Evolutionary conservation across 352 stramenopile species (phyloP).

Genomic region (Globisporangium spinosum): DNA sequence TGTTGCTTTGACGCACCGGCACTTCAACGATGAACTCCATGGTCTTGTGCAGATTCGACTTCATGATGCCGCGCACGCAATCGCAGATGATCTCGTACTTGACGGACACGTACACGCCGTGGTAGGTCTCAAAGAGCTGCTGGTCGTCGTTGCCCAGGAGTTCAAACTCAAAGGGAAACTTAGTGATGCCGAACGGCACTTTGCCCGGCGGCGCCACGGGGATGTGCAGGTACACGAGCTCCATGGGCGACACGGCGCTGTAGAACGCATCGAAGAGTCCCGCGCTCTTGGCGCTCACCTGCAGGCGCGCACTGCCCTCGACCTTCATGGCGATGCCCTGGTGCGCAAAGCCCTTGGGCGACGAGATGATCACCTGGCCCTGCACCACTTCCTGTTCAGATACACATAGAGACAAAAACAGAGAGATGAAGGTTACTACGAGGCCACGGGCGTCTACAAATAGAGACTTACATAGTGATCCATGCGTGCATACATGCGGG

Average conservation of each 20-base stretch:
- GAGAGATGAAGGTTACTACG: not conserved
- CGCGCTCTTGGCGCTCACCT: conserved; percentile 75
- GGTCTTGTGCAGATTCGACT: conserved; percentile 78
- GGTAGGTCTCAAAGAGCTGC: conserved; percentile 89
- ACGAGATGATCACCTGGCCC: conserved; percentile 82
- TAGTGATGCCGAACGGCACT: conserved; percentile 74
- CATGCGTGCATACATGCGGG: conserved; percentile 65
- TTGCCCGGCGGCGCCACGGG: conserved; percentile 63
- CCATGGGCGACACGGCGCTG: conserved; percentile 65
- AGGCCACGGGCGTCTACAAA: not conserved
- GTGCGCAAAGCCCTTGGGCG: conserved; percentile 80
- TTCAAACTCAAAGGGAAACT: conserved; percentile 90
- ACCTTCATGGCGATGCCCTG: conserved; percentile 82
- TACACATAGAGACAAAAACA: not conserved
- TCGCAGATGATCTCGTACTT: conserved; percentile 88
- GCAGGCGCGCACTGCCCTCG: conserved; percentile 73
- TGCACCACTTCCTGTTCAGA: conserved; percentile 67
- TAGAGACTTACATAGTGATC: not conserved
- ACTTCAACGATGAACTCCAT: conserved; percentile 92
- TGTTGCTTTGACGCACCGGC: conserved; percentile 32
- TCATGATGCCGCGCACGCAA: conserved; percentile 85
- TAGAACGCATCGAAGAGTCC: conserved; percentile 86
- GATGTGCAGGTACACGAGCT: conserved; percentile 85
- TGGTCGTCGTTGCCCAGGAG: conserved; percentile 59
- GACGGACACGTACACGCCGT: conserved; percentile 89